phyloP scores from a whole-genome alignment of 257 asterid genomes.

The Solanum ahanhuiri region DNA sequence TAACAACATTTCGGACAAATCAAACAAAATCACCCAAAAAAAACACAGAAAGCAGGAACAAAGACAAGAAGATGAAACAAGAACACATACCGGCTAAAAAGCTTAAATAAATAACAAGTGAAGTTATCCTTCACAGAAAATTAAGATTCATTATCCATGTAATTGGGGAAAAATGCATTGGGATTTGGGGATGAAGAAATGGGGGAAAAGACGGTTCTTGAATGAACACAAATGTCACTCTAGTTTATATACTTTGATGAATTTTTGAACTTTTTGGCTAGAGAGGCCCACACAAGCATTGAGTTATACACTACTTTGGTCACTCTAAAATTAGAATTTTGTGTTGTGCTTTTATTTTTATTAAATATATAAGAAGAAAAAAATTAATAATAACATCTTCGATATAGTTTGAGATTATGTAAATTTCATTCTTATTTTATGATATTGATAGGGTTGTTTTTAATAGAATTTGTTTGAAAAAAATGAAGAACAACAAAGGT shows the following conservation, averaged over 20 bases:
- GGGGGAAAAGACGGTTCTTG: background rate
- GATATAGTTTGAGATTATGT: no score
- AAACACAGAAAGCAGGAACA: background rate
- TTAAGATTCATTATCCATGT: background rate
- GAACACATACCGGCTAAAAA: background rate
- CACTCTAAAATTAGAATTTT: no score
- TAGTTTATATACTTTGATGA: background rate
- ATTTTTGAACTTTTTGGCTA: background rate
- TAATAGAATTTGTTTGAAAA: no score
- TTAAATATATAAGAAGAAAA: no score
- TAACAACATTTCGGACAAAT: background rate
- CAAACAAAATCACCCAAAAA: background rate
- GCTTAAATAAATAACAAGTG: background rate
- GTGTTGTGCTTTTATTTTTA: no score
- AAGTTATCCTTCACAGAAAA: background rate
- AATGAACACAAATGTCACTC: background rate
- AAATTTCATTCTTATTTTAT: no score
- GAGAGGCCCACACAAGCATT: background rate
- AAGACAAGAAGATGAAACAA: background rate
- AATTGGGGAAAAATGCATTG: background rate
- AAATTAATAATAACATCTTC: no score
- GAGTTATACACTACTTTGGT: background rate
- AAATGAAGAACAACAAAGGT: no score
- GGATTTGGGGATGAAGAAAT: background rate
- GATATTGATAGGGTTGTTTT: no score